Evolutionary conservation across 2,329 filamentous ascomycete species (phyloP).

Genomic region (Pestalotiopsis fici): DNA sequence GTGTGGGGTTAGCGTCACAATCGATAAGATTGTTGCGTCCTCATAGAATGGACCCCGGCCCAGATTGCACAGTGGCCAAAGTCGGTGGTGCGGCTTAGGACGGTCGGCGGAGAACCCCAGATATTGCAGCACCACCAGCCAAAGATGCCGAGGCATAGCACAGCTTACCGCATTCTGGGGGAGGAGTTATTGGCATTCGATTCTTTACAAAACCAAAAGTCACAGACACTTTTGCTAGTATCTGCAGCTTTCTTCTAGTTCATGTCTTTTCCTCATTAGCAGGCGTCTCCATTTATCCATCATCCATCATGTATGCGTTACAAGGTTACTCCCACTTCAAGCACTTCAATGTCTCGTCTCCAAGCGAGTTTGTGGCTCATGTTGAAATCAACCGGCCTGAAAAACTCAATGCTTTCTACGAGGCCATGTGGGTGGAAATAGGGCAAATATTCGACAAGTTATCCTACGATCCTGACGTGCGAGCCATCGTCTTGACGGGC

Average conservation of each 20-base stretch:
- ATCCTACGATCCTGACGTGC: constrained; percentile 70
- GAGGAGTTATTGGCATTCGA: background rate
- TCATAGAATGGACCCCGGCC: background rate
- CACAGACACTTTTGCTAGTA: background rate
- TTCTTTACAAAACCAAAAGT: background rate
- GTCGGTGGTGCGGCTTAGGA: background rate
- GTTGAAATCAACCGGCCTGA: constrained; percentile 86
- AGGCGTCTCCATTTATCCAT: background rate
- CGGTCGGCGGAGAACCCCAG: background rate
- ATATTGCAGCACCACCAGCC: background rate
- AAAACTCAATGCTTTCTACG: constrained; percentile 87
- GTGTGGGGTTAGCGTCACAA: background rate
- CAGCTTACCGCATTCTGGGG: background rate
- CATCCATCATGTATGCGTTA: constrained; percentile 17
- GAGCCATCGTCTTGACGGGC: constrained; percentile 77
- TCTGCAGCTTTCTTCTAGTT: background rate
- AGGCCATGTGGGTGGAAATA: constrained; percentile 85
- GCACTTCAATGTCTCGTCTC: constrained; percentile 75
- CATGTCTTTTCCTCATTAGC: background rate
- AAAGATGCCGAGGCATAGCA: background rate
- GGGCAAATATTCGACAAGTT: constrained; percentile 71
- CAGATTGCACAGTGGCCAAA: background rate
- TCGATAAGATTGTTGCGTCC: background rate
- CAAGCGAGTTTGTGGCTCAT: constrained; percentile 75
- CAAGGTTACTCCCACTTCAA: constrained; percentile 51